Base-by-base conservation (phyloP, 768 basidiomycete genomes). In the Amyloporia xantha region DNA sequence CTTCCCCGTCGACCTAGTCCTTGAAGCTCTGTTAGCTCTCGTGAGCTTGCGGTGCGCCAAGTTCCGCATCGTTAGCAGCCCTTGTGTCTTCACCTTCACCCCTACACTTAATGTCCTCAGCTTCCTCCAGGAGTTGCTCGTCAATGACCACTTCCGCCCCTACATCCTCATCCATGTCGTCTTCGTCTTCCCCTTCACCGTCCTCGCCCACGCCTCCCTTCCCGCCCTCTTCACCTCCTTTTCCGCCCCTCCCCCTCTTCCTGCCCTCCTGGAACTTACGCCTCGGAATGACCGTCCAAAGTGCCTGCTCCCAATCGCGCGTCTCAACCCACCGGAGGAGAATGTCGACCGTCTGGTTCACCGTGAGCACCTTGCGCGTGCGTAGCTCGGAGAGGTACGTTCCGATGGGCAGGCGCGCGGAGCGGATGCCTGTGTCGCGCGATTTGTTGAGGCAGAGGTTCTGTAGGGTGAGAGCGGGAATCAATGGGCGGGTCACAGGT, bases 271-370 rank as follows among this genome's bases (percentile, higher is more conserved):
- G 61, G 57, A 95, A 91, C 66, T 99, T 99, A 47, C 96, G 76
- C 59, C 83, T 85, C 0, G 96, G 96, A 47, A 99, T 88, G 44
- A 95, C 89, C n/a, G 79, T 73, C 60, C 87, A 79, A 45, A 99
- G 77, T 0, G 96, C 90, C 48, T 79, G 66, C 61, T 87, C 81
- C 96, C 96, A 99, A 57, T 86, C 76, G 53, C 78, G 75, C 12
- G 77, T 81, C 61, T 91, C 87, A n/a, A 86, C 77, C 88, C 91
- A 98, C 56, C 84, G 81, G 17, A 93, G 66, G 48, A 99, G 72
- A 55, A 98, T 96, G 65, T 95, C 91, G 61, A 94, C 89, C 37
- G 78, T 79, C 68, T 97, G 96, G 66, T 99, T 98, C 47, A 99
- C 93, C 1, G 96, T 99, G 54, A 99, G 73, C 26, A 99, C 92